Conservation (phyloP, 306 rosid genomes). For the Boehmeria nivea region DNA sequence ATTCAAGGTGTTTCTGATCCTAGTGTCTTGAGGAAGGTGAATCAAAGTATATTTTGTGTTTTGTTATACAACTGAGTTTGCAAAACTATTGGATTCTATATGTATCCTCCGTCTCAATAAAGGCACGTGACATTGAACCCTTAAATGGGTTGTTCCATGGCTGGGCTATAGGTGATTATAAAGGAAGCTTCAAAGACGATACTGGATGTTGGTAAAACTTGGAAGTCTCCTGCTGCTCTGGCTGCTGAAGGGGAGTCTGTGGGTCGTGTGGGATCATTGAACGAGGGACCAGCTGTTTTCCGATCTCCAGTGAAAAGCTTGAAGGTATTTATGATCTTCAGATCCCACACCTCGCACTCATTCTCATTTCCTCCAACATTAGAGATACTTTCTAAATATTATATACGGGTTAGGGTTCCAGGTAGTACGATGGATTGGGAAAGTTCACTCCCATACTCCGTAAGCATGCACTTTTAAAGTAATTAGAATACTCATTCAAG, state of each 20-base stretch:
- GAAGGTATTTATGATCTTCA: conserved; percentile 38
- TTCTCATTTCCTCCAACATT: too few species aligned
- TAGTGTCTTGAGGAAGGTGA: conserved; percentile 68
- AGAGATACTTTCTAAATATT: too few species aligned
- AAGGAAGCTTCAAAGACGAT: conserved; percentile 62
- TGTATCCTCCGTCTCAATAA: too few species aligned
- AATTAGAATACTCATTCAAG: too few species aligned
- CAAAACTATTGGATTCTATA: conserved; percentile 1
- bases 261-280: conserved; percentile 28
- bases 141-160: conserved; percentile 21
- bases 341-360: neutral
- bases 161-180: conserved; percentile 51
- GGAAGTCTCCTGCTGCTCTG: conserved; percentile 31
- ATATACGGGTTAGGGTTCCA: too few species aligned
- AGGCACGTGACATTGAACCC: conserved; percentile 7
- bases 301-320: conserved; percentile 72
- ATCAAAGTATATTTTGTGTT: conserved; percentile 12
- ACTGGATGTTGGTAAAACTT: conserved; percentile 40
- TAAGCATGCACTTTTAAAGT: too few species aligned
- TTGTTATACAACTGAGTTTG: conserved; percentile 3
- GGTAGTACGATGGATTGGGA: too few species aligned
- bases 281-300: conserved; percentile 46
- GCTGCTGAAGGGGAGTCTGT: conserved; percentile 39
- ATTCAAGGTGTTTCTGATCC: conserved; percentile 84
- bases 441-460: too few species aligned